These are phyloP conservation scores for Phytophthora nicotianae DNA, from an alignment of 352 stramenopile species.

Conservation along the genomic window DNA sequence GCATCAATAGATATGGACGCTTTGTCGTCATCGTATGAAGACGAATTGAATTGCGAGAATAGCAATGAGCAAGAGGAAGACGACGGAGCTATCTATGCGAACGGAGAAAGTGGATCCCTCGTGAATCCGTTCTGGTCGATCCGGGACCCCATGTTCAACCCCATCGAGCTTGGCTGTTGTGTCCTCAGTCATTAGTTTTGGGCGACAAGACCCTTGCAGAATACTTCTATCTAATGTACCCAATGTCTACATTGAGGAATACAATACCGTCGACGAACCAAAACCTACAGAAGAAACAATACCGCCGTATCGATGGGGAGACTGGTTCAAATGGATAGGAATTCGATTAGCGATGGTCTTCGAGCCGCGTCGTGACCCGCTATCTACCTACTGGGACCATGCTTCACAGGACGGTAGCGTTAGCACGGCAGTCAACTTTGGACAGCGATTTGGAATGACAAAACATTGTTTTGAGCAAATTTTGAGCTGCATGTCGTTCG, in stretches of 20 bases:
- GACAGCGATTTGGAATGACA: neutral
- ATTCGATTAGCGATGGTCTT: neutral
- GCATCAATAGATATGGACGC: no score
- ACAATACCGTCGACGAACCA: neutral
- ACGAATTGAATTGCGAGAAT: no score
- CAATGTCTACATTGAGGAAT: no score
- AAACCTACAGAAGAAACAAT: neutral
- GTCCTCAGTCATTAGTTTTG: no score
- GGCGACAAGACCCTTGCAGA: neutral
- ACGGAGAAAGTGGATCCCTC: no score
- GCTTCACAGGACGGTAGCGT: neutral
- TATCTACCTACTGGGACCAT: neutral
- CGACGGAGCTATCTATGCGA: no score
- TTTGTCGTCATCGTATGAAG: no score
- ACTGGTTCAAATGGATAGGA: neutral
- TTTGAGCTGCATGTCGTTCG: neutral
- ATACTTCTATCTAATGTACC: slow-evolving; percentile 1
- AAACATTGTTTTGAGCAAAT: slow-evolving; percentile 2
- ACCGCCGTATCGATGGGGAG: neutral
- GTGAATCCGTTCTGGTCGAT: no score
- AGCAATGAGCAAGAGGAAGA: no score
- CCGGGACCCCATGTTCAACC: no score
- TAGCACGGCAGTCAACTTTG: neutral
- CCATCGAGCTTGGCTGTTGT: no score
- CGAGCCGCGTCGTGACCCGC: neutral